phyloP scores from a whole-genome alignment of 148 eudicot species.

The Chenopodium formosanum region DNA sequence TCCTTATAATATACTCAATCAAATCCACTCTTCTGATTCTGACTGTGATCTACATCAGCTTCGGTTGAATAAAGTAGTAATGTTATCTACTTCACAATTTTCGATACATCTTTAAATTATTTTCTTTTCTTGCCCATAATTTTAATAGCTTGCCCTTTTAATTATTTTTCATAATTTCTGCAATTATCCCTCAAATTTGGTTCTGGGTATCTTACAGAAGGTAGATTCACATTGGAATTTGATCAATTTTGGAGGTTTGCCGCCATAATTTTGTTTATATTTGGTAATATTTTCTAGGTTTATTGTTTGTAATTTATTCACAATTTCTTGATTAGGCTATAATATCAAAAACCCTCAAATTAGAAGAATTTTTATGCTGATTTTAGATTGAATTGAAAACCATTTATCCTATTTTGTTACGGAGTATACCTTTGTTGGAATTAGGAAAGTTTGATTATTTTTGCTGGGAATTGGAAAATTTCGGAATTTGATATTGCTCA shows the following conservation, averaged over 20 bases:
- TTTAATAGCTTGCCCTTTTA: too few species aligned
- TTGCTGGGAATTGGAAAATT: background rate
- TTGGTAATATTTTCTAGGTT: background rate
- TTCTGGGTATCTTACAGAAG: background rate
- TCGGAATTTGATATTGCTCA: conserved; percentile 1
- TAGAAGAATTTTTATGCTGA: background rate
- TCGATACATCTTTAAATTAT: background rate
- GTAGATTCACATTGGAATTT: background rate
- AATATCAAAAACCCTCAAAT: background rate
- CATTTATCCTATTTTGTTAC: background rate
- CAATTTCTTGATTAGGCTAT: conserved; percentile 3
- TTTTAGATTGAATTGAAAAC: background rate
- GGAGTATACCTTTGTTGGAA: background rate
- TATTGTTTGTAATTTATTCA: background rate
- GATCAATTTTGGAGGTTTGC: conserved; percentile 18
- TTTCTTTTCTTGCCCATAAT: background rate
- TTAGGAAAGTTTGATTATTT: background rate
- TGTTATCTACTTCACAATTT: conserved; percentile 22
- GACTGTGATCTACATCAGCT: conserved; percentile 27
- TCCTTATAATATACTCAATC: conserved; percentile 31
- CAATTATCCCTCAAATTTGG: conserved; percentile 9
- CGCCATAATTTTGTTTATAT: background rate
- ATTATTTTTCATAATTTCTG: too few species aligned
- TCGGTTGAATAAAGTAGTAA: background rate
- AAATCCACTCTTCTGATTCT: conserved; percentile 16